Evolutionary conservation across 1,139 yeast genomes (phyloP), one percentile per base, ranked within the genome.

Genomic region (Suhomyces coccinellae): DNA sequence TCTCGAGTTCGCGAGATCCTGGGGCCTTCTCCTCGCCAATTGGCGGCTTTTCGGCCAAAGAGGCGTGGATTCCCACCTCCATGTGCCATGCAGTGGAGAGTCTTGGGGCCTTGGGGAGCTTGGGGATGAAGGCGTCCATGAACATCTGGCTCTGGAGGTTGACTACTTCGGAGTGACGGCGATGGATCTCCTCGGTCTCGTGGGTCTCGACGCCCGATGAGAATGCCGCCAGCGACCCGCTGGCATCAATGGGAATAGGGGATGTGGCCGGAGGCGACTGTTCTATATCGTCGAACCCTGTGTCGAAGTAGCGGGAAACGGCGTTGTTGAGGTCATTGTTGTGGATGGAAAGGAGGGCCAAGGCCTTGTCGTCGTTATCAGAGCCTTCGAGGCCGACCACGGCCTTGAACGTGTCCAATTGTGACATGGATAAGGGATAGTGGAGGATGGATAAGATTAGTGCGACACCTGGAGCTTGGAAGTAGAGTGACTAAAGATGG

Each of bases 261-360:
- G 40, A 29, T 5, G 30, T 31, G n/a, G 33, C 24, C 7, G 16
- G 13, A 7, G 47, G 47, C 15, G 38, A 28, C n/a, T 45, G 29
- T 10, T 40, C 46, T 33, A 65, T 56, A 28, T 64, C 51, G 2
- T 66, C 68, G 48, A 73, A 72, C 32, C 82, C 80, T 13, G 71
- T 64, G 50, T 80, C 85, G 52, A 80, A 79, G 55, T 67, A 80
- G 42, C 73, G 64, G 10, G 77, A 71, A 24, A 79, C 65, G 12
- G 84, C 77, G 44, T 67, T 67, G 51, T 80, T 80, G 47, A 80
- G 61, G 53, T 79, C 67, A 73, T 74, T 75, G 46, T 73, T 69
- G 51, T 77, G 68, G 31, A 70, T 63, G 1, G 67, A 58, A 38
- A 80, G 61, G 22, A 80, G 59, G 28, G 65, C 58, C 2, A 65